Conservation (phyloP, 495 filamentous ascomycete genomes). For the Aspergillus homomorphus region DNA sequence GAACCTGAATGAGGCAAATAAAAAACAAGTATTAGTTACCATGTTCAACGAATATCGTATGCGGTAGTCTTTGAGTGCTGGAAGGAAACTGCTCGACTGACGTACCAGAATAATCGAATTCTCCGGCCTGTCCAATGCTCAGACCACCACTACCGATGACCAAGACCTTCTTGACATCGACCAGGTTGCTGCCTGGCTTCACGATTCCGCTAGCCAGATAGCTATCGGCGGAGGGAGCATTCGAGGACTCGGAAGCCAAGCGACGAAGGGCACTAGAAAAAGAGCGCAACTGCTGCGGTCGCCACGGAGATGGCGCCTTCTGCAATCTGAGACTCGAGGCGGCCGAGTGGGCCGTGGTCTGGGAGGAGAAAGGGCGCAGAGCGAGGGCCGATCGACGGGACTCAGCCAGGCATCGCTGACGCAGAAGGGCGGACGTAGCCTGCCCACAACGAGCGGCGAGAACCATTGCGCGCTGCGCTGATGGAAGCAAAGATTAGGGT, state of each 20-base stretch:
- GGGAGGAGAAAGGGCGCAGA: constrained; percentile 42
- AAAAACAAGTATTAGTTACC: constrained; percentile 16
- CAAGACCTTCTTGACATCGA: constrained; percentile 94
- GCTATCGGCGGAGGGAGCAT: constrained; percentile 78
- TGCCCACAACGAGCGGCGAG: constrained; percentile 51
- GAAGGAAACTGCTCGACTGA: not conserved
- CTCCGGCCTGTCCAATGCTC: constrained; percentile 94
- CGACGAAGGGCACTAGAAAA: constrained; percentile 43
- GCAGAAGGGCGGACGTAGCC: constrained; percentile 42
- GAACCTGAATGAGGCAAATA: constrained; percentile 60
- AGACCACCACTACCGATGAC: constrained; percentile 91
- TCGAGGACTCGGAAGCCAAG: constrained; percentile 48
- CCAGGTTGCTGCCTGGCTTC: constrained; percentile 63
- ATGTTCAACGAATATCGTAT: not conserved
- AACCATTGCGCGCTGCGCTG: constrained; percentile 46
- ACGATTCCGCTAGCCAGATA: constrained; percentile 85
- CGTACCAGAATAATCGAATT: constrained; percentile 96
- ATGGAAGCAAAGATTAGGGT: constrained; percentile 8
- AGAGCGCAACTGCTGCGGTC: constrained; percentile 44
- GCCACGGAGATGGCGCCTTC: constrained; percentile 36
- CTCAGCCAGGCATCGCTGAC: constrained; percentile 45
- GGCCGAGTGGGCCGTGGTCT: constrained; percentile 34
- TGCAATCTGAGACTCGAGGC: constrained; percentile 39
- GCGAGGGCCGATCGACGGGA: constrained; percentile 39
- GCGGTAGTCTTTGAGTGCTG: not conserved